Evolutionary conservation across 2,329 filamentous ascomycete genomes (phyloP).

Genomic region (Lachnellula occidentalis): DNA sequence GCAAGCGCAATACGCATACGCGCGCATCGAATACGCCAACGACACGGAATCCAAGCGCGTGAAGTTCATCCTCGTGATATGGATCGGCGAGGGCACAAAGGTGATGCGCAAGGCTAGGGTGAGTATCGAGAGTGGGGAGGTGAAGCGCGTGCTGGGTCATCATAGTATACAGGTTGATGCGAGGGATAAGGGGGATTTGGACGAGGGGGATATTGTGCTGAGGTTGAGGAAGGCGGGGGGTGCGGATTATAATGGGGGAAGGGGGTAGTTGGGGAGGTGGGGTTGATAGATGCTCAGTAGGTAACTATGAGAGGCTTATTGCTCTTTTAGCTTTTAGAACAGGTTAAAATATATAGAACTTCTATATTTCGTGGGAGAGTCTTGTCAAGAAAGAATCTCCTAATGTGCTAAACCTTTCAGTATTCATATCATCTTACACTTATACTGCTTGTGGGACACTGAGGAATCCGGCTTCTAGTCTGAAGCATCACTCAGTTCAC

Average conservation of each 20-base stretch:
- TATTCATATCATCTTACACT: neutral
- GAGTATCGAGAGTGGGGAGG: conserved; percentile 59
- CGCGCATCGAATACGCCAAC: conserved; percentile 63
- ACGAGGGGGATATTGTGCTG: conserved; percentile 55
- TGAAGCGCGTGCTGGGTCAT: conserved; percentile 59
- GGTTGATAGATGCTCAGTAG: neutral
- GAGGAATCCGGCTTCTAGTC: neutral
- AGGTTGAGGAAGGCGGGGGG: conserved; percentile 61
- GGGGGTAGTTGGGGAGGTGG: conserved; percentile 32
- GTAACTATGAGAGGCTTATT: neutral
- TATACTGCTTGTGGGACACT: neutral
- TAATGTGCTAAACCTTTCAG: neutral
- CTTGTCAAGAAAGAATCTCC: neutral
- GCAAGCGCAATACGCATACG: conserved; percentile 54
- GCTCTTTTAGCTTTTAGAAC: neutral
- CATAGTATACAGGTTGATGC: conserved; percentile 62
- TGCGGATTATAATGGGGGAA: conserved; percentile 64
- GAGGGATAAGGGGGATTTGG: conserved; percentile 53
- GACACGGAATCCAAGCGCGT: conserved; percentile 63
- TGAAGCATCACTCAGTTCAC: neutral
- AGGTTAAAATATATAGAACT: neutral
- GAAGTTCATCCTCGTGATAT: conserved; percentile 63
- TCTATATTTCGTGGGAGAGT: neutral
- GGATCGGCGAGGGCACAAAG: conserved; percentile 60
- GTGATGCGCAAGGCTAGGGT: conserved; percentile 67